Evolutionary conservation across 371 early-diverging fungal genomes (phyloP).

Genomic region (Mortierella sp.): DNA sequence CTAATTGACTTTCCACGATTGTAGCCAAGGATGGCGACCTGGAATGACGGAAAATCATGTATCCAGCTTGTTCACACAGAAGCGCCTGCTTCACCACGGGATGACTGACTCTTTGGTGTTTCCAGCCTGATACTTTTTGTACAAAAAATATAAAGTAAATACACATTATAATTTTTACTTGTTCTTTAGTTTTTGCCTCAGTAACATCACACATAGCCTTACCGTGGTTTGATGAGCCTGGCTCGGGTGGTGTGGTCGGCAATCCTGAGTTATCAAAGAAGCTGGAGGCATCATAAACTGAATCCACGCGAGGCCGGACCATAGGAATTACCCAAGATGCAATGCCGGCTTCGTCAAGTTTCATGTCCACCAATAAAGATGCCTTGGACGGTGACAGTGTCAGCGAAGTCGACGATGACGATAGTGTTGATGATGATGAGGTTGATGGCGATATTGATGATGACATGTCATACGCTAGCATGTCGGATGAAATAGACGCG

Average conservation of each 20-base stretch:
- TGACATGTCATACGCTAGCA: not conserved
- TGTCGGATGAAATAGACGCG: constrained; percentile 20
- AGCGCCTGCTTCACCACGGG: constrained; percentile 42
- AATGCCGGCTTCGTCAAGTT: constrained; percentile 25
- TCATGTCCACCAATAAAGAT: constrained; percentile 31
- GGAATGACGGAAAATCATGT: constrained; percentile 50
- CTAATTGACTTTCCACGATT: constrained; percentile 28
- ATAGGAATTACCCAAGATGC: constrained; percentile 30
- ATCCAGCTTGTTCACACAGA: constrained; percentile 39
- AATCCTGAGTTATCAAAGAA: constrained; percentile 47
- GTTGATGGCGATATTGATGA: not conserved
- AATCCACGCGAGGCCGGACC: constrained; percentile 33
- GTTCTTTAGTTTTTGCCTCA: not conserved
- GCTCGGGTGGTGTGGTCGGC: constrained; percentile 24
- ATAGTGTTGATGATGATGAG: not conserved
- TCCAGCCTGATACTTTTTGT: constrained; percentile 28
- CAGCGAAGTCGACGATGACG: constrained; percentile 8
- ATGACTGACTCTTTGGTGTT: constrained; percentile 38
- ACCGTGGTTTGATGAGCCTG: constrained; percentile 9
- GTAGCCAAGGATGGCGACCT: constrained; percentile 49
- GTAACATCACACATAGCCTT: not conserved
- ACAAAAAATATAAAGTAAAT: not conserved
- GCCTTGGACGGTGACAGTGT: constrained; percentile 33
- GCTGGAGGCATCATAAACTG: constrained; percentile 40
- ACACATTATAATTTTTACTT: not conserved